Conservation (phyloP, 1,284 basidiomycete species). For the Cryptococcus maquisensis region DNA sequence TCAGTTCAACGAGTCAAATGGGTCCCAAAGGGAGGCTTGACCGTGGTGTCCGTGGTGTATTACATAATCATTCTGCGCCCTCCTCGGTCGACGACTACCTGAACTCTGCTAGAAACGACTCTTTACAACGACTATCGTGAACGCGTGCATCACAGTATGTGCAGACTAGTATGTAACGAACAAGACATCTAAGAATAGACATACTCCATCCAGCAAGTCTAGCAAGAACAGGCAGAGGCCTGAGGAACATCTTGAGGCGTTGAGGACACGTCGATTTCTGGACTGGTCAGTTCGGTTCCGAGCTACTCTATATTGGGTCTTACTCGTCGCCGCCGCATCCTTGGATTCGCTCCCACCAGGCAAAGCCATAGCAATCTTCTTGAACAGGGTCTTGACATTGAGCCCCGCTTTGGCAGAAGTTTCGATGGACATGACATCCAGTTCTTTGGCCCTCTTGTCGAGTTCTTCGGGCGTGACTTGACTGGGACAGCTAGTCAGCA, state of each 20-base stretch:
- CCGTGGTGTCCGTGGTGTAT: no score
- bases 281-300: not conserved
- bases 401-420: slow-evolving; percentile 99
- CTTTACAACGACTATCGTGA: no score
- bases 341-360: slow-evolving; percentile 84
- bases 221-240: slow-evolving; percentile 47
- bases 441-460: slow-evolving; percentile 84
- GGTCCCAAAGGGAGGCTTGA: no score
- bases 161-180: no score
- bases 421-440: slow-evolving; percentile 98
- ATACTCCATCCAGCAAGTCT: slow-evolving; percentile 1
- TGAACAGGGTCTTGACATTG: slow-evolving; percentile 96
- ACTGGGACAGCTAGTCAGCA: slow-evolving; percentile 50
- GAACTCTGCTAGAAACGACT: no score
- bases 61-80: no score
- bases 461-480: slow-evolving; percentile 99
- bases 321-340: slow-evolving; percentile 58
- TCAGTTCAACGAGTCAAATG: not conserved
- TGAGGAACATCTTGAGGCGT: slow-evolving; percentile 38
- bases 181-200: no score
- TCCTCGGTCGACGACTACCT: no score
- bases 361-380: slow-evolving; percentile 97
- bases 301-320: slow-evolving; percentile 10
- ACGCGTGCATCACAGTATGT: no score
- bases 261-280: slow-evolving; percentile 49